phyloP scores from a whole-genome alignment of 257 asterid genomes.

The Solanum bulbocastanum region DNA sequence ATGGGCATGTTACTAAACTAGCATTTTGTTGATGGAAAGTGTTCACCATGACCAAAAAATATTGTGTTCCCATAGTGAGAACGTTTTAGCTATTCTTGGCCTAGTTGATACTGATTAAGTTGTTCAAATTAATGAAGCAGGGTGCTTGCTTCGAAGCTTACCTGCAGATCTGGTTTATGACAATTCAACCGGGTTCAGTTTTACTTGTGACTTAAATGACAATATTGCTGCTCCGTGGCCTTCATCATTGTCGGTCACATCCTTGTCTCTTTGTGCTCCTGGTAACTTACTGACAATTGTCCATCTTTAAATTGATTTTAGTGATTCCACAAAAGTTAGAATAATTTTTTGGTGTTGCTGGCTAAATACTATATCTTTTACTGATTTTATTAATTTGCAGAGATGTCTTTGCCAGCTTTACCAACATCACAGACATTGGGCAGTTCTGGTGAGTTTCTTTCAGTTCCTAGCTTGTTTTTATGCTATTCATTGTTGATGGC shows the following conservation, averaged over 20 bases:
- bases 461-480: neutral
- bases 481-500: neutral
- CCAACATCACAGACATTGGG: constrained; percentile 64
- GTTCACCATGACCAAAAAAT: neutral
- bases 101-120: neutral
- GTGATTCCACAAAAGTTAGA: neutral
- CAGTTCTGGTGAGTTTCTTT: constrained; percentile 38
- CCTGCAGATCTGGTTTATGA: constrained; percentile 86
- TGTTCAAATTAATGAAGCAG: constrained; percentile 23
- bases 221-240: constrained; percentile 99
- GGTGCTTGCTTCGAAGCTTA: constrained; percentile 81
- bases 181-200: constrained; percentile 76
- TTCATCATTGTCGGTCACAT: constrained; percentile 65
- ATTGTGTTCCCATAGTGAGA: neutral
- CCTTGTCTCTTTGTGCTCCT: constrained; percentile 94
- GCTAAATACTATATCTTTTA: neutral
- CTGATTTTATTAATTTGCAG: constrained; percentile 34
- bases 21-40: neutral
- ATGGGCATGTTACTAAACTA: neutral
- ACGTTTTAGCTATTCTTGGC: neutral
- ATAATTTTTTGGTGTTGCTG: neutral
- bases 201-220: constrained; percentile 84
- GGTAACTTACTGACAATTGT: constrained; percentile 37
- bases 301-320: neutral
- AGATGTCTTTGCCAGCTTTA: constrained; percentile 95